These are phyloP conservation scores for Hymenoscyphus salicellus DNA, from an alignment of 2,329 filamentous ascomycete species.

Conservation along the genomic window DNA sequence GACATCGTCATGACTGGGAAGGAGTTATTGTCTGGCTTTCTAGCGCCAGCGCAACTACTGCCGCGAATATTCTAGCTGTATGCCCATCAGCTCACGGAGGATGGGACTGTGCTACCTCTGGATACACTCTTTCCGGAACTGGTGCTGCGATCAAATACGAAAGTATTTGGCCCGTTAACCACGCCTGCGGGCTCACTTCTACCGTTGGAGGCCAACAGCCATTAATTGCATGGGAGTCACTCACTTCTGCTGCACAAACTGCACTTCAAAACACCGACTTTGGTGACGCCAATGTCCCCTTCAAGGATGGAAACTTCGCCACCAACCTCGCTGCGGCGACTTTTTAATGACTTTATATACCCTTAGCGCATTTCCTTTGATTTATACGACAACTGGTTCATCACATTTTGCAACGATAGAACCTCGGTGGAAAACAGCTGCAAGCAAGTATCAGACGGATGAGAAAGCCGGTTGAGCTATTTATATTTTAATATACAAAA, in stretches of 20 bases:
- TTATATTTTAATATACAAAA: no score
- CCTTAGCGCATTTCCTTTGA: not conserved
- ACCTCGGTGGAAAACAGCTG: not conserved
- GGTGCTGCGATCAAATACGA: not conserved
- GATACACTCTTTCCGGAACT: not conserved
- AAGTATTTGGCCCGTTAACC: not conserved
- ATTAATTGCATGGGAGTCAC: constrained; percentile 1
- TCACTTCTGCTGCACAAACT: not conserved
- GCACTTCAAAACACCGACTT: not conserved
- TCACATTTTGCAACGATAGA: not conserved
- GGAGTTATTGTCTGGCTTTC: not conserved
- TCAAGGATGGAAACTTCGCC: not conserved
- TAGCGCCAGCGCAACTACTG: not conserved
- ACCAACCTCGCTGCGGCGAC: not conserved
- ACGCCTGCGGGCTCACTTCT: not conserved
- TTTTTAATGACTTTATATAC: not conserved
- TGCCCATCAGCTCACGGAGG: not conserved
- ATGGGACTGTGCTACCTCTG: not conserved
- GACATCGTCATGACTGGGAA: constrained; percentile 3
- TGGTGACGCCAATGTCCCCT: not conserved
- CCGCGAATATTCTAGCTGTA: not conserved
- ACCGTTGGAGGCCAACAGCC: not conserved
- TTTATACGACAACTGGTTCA: not conserved
- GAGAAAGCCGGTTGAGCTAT: not conserved
- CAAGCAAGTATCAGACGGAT: not conserved